A percentile compares a stretch with the other conserved stretches of the same genome.
phyloP scores from a whole-genome alignment of 2,329 filamentous ascomycete species.

The Neonectria coccinea region DNA sequence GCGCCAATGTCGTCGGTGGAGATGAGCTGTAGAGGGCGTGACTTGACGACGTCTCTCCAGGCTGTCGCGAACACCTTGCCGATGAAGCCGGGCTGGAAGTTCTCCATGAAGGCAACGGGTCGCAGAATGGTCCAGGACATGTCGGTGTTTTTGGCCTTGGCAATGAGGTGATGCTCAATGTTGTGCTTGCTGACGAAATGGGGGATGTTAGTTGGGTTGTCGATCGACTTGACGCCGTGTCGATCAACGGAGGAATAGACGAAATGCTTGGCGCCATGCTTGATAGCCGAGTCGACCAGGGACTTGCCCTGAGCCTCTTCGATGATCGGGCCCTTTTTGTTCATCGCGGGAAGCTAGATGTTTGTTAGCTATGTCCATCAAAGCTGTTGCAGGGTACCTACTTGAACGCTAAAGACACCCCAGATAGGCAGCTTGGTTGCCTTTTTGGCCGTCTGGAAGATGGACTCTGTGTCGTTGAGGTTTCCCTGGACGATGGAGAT shows the following conservation, averaged over 20 bases:
- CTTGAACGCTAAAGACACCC: conserved; percentile 72
- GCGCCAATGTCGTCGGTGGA: conserved; percentile 52
- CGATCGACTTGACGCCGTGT: conserved; percentile 62
- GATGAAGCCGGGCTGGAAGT: conserved; percentile 48
- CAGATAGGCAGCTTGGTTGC: conserved; percentile 55
- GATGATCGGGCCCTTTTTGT: conserved; percentile 27
- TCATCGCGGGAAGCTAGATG: conserved; percentile 21
- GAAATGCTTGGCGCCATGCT: conserved; percentile 66
- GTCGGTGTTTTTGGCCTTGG: conserved; percentile 47
- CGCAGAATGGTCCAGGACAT: conserved; percentile 55
- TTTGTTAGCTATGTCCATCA: neutral
- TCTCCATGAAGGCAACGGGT: conserved; percentile 57
- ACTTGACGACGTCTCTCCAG: conserved; percentile 47
- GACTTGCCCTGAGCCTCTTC: conserved; percentile 63
- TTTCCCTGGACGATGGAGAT: conserved; percentile 70
- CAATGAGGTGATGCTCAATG: conserved; percentile 70
- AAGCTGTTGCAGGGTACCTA: conserved; percentile 41
- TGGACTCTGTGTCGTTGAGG: conserved; percentile 60
- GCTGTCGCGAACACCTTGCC: conserved; percentile 49
- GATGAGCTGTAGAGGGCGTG: conserved; percentile 40
- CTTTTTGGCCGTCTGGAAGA: conserved; percentile 60
- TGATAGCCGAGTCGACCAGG: conserved; percentile 66
- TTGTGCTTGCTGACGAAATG: conserved; percentile 71
- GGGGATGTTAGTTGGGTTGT: conserved; percentile 65
- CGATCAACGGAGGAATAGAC: conserved; percentile 73